Base-by-base conservation (phyloP, 495 filamentous ascomycete genomes). In the Talaromyces nanjingensis region DNA sequence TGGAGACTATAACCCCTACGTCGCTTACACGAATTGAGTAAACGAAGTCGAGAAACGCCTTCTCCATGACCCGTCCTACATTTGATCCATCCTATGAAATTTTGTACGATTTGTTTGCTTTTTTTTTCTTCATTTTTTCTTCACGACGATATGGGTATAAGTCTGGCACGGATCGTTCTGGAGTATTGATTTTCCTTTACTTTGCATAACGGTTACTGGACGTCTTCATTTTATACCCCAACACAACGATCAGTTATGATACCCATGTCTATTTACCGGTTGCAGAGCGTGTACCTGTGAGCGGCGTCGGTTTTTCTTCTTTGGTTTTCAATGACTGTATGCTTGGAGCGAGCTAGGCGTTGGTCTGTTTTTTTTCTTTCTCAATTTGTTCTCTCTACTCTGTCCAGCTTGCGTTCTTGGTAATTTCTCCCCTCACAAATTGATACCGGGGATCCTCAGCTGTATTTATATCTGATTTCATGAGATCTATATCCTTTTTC, bases 1-100 rank as follows among this genome's bases (percentile, higher is more conserved):
- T 81, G 78, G 78, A 77, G 69, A 54, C 66, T 79, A 16, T 80
- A 67, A 73, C 54, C 14, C 22, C 27, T 24, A 58, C 16, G 24
- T 39, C 58, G 12, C 39, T 20, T 27, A 22, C 29, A 37, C 14
- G 16, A n/a, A 11, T 16, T 1, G 16, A 47, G 2, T 6, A 18
- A 1, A 0, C 42, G 2, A 47, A n/a, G 16, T n/a, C 7, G 2
- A 47, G 42, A 18, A 7, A 62, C 39, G 9, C 22, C 49, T 29
- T 52, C 33, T n/a, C 45, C 16, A 20, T 20, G 6, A 20, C 11
- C 1, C 6, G 16, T 18, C n/a, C 37, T 16, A 16, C 37, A 42
- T 49, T 22, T 49, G 6, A 49, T 18, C 16, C 0, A 42, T 4
- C 9, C 9, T 29, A 52, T 12, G 14, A 11, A 20, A 20, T 63